Evolutionary conservation across 257 asterid genomes (phyloP).

Genomic region (Solanum chiquidenum): DNA sequence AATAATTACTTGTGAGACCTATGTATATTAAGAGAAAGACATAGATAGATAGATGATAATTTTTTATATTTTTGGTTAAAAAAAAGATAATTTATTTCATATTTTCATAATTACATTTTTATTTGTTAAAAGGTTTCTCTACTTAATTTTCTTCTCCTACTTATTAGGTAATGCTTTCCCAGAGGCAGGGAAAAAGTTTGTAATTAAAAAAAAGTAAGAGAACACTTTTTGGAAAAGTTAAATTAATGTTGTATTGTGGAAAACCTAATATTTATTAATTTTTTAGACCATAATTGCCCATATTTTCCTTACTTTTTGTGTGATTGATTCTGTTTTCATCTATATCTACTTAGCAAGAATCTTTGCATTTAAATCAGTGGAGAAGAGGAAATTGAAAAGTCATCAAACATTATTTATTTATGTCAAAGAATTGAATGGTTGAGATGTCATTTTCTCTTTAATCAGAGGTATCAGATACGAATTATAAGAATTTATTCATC

Average conservation of each 20-base stretch:
- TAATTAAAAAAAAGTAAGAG: neutral
- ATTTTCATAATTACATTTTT: neutral
- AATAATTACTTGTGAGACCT: neutral
- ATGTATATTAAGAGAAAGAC: neutral
- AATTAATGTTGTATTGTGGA: neutral
- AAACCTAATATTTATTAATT: neutral
- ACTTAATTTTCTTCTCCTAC: neutral
- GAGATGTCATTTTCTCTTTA: neutral
- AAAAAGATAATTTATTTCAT: neutral
- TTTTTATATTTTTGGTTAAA: too few species aligned
- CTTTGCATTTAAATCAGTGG: neutral
- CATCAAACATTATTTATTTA: neutral
- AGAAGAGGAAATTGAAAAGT: neutral
- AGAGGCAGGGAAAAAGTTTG: neutral
- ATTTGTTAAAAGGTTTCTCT: neutral
- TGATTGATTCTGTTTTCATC: neutral
- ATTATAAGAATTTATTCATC: too few species aligned
- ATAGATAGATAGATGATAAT: too few species aligned
- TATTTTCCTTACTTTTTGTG: neutral
- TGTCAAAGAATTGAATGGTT: too few species aligned
- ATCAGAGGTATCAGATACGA: fast-evolving
- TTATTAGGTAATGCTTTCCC: neutral
- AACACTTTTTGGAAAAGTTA: neutral
- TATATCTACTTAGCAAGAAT: neutral
- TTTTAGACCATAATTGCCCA: neutral